Percentiles rank a stretch among this genome's conserved stretches.
Conservation (phyloP, 73 alveolate genomes). For the Paramecium caudatum region DNA sequence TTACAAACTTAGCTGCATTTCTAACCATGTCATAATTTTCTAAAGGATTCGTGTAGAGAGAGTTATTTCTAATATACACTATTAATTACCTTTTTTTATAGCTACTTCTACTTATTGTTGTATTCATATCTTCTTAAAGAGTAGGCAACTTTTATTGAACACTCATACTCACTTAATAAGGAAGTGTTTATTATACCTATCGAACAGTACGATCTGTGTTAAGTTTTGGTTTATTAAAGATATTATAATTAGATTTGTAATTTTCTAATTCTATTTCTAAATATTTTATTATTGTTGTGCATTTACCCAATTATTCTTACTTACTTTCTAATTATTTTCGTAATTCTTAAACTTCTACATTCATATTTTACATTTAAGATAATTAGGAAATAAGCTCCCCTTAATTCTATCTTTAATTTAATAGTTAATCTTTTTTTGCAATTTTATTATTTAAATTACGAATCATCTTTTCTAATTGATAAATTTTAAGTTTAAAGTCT, state of each 20-base stretch:
- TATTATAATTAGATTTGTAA: slow-evolving; percentile 34
- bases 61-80: neutral
- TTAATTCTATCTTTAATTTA: neutral
- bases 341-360: slow-evolving; percentile 27
- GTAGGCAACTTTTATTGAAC: neutral
- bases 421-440: slow-evolving; percentile 11
- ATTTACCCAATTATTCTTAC: neutral
- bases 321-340: slow-evolving; percentile 28
- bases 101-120: neutral
- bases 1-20: slow-evolving; percentile 35
- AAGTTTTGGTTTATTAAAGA: neutral
- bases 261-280: slow-evolving; percentile 36
- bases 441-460: neutral
- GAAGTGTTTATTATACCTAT: neutral
- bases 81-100: neutral
- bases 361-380: neutral
- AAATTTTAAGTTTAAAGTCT: neutral
- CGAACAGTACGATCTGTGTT: neutral
- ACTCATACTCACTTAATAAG: neutral
- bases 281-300: neutral
- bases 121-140: neutral
- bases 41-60: slow-evolving; percentile 52
- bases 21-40: slow-evolving; percentile 32
- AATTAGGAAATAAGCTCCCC: neutral
- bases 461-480: slow-evolving; percentile 13